Conservation (phyloP, 768 basidiomycete species). For the Termitomyces sp. region DNA sequence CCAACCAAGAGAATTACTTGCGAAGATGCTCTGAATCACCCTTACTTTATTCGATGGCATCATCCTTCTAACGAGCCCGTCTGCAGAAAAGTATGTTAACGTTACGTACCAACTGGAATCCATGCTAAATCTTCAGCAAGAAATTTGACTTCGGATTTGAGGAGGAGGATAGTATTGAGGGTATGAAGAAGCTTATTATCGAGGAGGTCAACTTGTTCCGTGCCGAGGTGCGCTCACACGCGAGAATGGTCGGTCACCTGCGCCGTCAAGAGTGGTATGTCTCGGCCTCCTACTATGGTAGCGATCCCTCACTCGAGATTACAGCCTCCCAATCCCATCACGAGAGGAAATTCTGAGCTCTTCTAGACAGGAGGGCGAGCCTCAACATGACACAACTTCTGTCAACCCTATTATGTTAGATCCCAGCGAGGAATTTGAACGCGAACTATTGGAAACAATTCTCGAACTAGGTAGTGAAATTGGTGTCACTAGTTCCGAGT, state of each 20-base stretch:
- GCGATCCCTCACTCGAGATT: background rate
- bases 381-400: constrained; percentile 64
- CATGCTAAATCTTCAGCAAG: constrained; percentile 30
- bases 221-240: constrained; percentile 81
- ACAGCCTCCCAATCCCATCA: constrained; percentile 72
- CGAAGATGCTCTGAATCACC: constrained; percentile 92
- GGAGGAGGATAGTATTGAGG: constrained; percentile 93
- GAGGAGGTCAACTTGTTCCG: constrained; percentile 91
- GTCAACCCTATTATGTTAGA: constrained; percentile 76
- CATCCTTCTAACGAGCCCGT: constrained; percentile 92
- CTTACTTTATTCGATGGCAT: constrained; percentile 95
- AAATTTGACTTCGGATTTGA: constrained; percentile 98
- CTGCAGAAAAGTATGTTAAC: constrained; percentile 63
- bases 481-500: background rate
- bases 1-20: constrained; percentile 97
- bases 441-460: constrained; percentile 48
- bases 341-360: constrained; percentile 81
- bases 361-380: constrained; percentile 62
- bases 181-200: constrained; percentile 94
- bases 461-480: background rate
- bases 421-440: constrained; percentile 81
- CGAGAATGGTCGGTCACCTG: constrained; percentile 65
- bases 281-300: background rate
- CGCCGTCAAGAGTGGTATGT: constrained; percentile 73
- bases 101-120: background rate